Conservation (phyloP, 257 asterid genomes). For the Rehmannia glutinosa region DNA sequence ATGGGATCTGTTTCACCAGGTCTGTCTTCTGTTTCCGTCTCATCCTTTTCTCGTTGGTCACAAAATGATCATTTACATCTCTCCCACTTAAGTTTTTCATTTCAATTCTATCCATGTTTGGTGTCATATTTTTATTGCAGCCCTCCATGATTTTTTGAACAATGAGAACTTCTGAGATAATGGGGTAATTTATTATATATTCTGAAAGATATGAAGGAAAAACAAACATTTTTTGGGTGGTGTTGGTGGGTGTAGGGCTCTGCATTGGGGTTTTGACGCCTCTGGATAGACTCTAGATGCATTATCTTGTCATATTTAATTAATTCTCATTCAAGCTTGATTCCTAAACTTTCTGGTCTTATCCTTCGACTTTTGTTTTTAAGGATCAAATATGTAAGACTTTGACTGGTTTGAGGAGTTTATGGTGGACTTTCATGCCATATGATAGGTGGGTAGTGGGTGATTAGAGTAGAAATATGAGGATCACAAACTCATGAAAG, state of each 20-base stretch:
- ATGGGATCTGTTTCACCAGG: conserved; percentile 99
- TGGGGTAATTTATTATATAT: background rate
- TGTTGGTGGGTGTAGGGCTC: conserved; percentile 2
- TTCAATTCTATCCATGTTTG: background rate
- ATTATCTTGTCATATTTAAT: background rate
- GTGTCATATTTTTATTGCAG: background rate
- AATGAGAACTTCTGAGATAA: background rate
- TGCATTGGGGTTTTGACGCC: no score
- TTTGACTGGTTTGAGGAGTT: no score
- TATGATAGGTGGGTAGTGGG: background rate
- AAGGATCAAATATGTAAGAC: background rate
- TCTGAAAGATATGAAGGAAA: conserved; percentile 3
- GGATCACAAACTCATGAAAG: background rate
- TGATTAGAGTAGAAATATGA: background rate
- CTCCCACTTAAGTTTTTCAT: background rate
- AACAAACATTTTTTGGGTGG: background rate
- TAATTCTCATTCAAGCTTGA: background rate
- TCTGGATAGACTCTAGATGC: no score
- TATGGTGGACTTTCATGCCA: no score
- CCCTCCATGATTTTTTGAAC: background rate
- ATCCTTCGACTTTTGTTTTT: background rate
- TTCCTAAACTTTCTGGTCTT: background rate
- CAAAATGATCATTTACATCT: conserved; percentile 1
- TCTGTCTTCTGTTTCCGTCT: conserved; percentile 26
- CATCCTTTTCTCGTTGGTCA: background rate